These are phyloP conservation scores for Backusella morwellensis DNA, from an alignment of 192 early-diverging fungal genomes.

Conservation along the genomic window DNA sequence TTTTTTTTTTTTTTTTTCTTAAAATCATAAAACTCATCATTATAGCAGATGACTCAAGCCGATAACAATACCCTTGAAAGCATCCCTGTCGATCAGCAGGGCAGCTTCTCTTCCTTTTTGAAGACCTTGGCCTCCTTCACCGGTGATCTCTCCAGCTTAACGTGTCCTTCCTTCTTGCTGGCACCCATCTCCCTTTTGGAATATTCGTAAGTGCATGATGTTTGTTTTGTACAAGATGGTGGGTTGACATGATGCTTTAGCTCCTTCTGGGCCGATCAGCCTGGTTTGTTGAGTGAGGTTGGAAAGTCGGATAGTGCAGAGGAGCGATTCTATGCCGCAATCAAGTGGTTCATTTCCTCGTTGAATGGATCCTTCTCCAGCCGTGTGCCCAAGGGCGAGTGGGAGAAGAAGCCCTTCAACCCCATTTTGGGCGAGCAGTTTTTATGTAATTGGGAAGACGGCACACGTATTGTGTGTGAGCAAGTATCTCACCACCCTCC, in stretches of 20 bases:
- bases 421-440: slow-evolving; percentile 71
- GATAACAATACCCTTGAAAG: slow-evolving; percentile 34
- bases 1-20: too few relatives aligned
- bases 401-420: slow-evolving; percentile 79
- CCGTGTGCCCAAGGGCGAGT: slow-evolving; percentile 59
- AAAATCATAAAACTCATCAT: not conserved
- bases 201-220: slow-evolving; percentile 53
- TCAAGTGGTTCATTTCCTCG: slow-evolving; percentile 79
- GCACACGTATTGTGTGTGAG: slow-evolving; percentile 59
- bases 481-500: slow-evolving; percentile 77
- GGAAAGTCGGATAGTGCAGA: slow-evolving; percentile 53
- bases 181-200: slow-evolving; percentile 77
- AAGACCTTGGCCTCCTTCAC: slow-evolving; percentile 76
- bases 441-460: slow-evolving; percentile 58
- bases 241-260: not conserved
- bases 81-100: slow-evolving; percentile 60
- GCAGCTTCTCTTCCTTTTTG: slow-evolving; percentile 64
- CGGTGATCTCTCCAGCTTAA: slow-evolving; percentile 77
- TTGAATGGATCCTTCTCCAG: slow-evolving; percentile 76
- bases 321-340: slow-evolving; percentile 69
- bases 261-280: slow-evolving; percentile 60
- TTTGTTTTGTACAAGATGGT: not conserved
- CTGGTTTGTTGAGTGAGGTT: slow-evolving; percentile 40
- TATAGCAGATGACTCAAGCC: not conserved
- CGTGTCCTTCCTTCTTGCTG: slow-evolving; percentile 77